Percentiles rank a stretch among this genome's conserved stretches.
phyloP scores from a whole-genome alignment of 805 yeast species.

The Blastobotrys americana region DNA sequence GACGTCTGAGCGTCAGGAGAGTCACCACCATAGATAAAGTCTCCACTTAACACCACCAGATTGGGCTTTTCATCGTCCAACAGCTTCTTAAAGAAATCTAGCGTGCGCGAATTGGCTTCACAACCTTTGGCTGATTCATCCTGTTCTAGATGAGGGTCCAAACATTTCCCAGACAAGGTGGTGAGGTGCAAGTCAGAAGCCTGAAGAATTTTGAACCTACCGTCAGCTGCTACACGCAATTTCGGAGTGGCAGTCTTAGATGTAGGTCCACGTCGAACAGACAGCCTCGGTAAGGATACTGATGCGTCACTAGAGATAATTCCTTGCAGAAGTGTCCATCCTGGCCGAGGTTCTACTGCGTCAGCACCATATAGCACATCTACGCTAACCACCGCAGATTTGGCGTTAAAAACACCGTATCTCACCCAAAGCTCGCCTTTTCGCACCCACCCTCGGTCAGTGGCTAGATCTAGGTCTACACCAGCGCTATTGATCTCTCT shows the following conservation, averaged over 20 bases:
- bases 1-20: constrained; percentile 80
- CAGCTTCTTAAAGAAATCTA: constrained; percentile 51
- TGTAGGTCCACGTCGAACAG: constrained; percentile 14
- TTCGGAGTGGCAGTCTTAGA: constrained; percentile 18
- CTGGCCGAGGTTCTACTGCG: constrained; percentile 68
- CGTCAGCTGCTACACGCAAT: constrained; percentile 36
- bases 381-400: constrained; percentile 45
- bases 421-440: constrained; percentile 48
- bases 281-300: constrained; percentile 24
- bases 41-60: constrained; percentile 82
- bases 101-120: constrained; percentile 70
- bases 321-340: constrained; percentile 46
- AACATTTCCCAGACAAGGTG: constrained; percentile 74
- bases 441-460: constrained; percentile 3
- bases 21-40: constrained; percentile 76
- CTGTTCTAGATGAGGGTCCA: constrained; percentile 39
- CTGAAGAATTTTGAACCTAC: constrained; percentile 71
- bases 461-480: constrained; percentile 1
- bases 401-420: constrained; percentile 36
- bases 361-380: constrained; percentile 68
- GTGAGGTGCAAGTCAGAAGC: constrained; percentile 87
- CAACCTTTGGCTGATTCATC: constrained; percentile 41
- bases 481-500: neutral
- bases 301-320: constrained; percentile 20
- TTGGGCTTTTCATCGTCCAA: constrained; percentile 77